Base-by-base conservation (phyloP, 768 basidiomycete genomes). In the Sporobolomyces roseus region DNA sequence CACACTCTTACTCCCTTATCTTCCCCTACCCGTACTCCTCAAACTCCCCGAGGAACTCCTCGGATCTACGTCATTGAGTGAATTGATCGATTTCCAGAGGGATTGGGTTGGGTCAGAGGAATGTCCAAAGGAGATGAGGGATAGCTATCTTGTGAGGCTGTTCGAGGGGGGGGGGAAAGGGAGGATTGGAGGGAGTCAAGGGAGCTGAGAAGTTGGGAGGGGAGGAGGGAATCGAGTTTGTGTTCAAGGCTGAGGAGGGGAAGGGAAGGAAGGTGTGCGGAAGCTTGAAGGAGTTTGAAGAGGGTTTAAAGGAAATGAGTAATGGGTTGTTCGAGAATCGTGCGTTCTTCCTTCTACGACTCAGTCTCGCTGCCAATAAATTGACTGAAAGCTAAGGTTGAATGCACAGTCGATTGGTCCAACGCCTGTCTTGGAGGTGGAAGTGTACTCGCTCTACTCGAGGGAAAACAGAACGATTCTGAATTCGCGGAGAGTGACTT, bases 361-460 rank as follows among this genome's bases (percentile, higher is more conserved):
- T 41, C 38, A 9, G 10, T 41, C 38, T 41, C 38, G 9, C 38
- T 41, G 10, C 17, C 38, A 33, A 5, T n/a, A 5, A 29, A 32
- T 25, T 48, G 32, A 36, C 17, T 13, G 14, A 14, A 14, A 23
- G 43, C 43, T 13, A 45, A 45, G 23, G 25, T 33, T 23, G 2
- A n/a, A 29, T 36, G 3, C 53, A 23, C 49, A 66, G 65, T 66
- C 49, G 58, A 66, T 50, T 66, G 56, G 48, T 43, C 58, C 8
- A 60, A 66, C 50, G 58, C 59, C 30, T 17, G 27, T n/a, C 49
- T 66, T 17, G 65, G 65, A 27, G 58, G 56, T 29, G 65, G 67
- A 1, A 32, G 36, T 21, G 67, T 63, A 9, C 41, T 68, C 35
- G 29, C 25, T 41, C 63, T 29, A 56, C 67, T 23, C 55, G 54